Base-by-base conservation (phyloP, 345 rosid genomes). In the Cardamine chenopodiifolia region DNA sequence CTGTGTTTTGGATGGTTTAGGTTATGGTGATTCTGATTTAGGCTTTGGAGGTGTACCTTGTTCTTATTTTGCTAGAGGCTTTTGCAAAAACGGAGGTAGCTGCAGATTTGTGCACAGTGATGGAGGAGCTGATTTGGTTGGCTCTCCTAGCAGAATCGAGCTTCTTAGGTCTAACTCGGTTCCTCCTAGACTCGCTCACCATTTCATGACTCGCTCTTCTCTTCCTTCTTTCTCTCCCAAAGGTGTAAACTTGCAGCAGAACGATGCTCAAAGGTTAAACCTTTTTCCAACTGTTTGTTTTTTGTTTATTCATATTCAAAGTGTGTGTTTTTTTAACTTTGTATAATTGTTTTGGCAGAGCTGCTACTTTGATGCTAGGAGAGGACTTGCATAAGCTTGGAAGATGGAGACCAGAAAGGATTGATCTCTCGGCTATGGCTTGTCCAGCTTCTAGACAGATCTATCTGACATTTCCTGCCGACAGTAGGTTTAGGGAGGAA, bases 371-470 rank as follows among this genome's bases (percentile, higher is more conserved):
- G 82, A 78, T 89, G 83, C 70, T 84, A 83, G 88, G 86, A 39
- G 98, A 93, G 45, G 96, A 90, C 20, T 54, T 86, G 49, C 89
- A 82, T 73, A 93, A 86, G 67, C 78, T 83, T 53, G 87, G 88
- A 61, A 80, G 98, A 73, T 87, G 90, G 56, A 86, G 93, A 78
- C 89, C 90, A 29, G 98, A 92, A 40, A 87, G 93, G 75, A 86
- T 72, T 32, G 93, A 88, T 71, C 86, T 85, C 22, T 80, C 85
- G 2, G 79, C 80, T 29, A 81, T 87, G 79, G 82, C 86, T 23
- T 90, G 88, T 68, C 97, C 98, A 2, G 97, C 98, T 31, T 90
- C 98, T 0, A 87, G 98, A 74, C 98, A 92, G 89, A 92, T 92
- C 85, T 92, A 92, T 79, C 80, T 92, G 79, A 92, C 98, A 79